Base-by-base conservation (phyloP, 148 eudicot species). In the Diospyros kaki region DNA sequence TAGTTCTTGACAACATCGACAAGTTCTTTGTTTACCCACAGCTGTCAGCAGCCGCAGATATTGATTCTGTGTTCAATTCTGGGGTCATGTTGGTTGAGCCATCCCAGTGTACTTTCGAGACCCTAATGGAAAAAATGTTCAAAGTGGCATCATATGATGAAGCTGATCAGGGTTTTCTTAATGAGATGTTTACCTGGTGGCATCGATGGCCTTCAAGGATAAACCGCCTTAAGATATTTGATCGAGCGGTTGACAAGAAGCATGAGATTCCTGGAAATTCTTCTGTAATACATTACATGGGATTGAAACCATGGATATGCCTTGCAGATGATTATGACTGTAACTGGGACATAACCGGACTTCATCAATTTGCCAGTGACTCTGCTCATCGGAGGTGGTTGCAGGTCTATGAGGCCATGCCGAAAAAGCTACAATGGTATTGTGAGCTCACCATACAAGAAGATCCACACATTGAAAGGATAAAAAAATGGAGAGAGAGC, bases 261-360 rank as follows among this genome's bases (percentile, higher is more conserved):
- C 81, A 83, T 3, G 58, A 50, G n/a, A 75, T 86, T 43, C 83
- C 82, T 4, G 38, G 77, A 9, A 83, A 84, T 41, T 51, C 67
- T 8, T 81, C 83, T 65, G 83, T 89, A 0, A 53, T 91, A 12
- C 93, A 91, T 80, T 91, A 80, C 80, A 65, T 89, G 8, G 93
- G 93, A 14, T 8, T 86, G 71, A 91, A 91, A 82, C 97, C 97
- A 5, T 91, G 97, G 97, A 66, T 66, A 77, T 91, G 96, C 42
- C 75, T 15, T 3, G 15, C 84, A n/a, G 69, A 69, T 42, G 89
- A 86, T 40, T 83, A 83, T 60, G 96, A 91, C 60, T 91, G 96
- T 55, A 91, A 89, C 55, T 91, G 96, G 96, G 96, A 91, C 18
- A 55, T 61, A 10, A 2, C 2, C 40, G 63, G 44, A 2, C 69